A percentile compares a stretch with the other conserved stretches of the same genome.
These are phyloP conservation scores for Haberlea rhodopensis DNA, from an alignment of 257 asterid species.

Conservation along the genomic window DNA sequence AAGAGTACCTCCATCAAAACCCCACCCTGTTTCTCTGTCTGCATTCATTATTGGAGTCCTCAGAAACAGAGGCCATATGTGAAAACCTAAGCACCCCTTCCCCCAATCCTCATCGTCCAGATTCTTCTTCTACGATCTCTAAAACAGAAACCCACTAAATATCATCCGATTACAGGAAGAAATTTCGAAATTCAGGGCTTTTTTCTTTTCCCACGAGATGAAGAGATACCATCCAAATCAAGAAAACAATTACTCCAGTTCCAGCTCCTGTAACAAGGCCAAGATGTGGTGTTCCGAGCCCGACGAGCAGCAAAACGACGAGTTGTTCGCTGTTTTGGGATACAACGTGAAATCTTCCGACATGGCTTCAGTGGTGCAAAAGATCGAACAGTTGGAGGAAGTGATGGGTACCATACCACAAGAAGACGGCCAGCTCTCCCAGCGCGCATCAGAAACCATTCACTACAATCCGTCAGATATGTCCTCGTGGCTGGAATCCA, in stretches of 20 bases:
- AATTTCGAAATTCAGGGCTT: not conserved
- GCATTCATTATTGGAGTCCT: no score
- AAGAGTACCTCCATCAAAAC: no score
- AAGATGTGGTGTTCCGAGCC: conserved; percentile 45
- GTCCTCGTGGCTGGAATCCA: conserved; percentile 74
- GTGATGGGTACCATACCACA: conserved; percentile 38
- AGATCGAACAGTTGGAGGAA: conserved; percentile 63
- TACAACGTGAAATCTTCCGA: conserved; percentile 62
- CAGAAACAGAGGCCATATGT: conserved; percentile 34
- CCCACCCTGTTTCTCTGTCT: no score
- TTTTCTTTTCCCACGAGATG: conserved; percentile 20
- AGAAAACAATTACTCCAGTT: conserved; percentile 33
- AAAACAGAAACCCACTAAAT: not conserved
- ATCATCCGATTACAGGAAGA: not conserved
- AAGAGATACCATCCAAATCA: conserved; percentile 26
- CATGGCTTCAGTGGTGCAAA: conserved; percentile 70
- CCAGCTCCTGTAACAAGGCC: conserved; percentile 30
- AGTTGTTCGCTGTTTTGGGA: conserved; percentile 64
- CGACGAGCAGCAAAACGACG: conserved; percentile 34
- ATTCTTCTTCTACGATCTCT: conserved; percentile 18
- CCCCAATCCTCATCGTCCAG: conserved; percentile 35
- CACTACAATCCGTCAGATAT: conserved; percentile 89
- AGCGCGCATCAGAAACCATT: conserved; percentile 55
- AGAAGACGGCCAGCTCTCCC: conserved; percentile 41
- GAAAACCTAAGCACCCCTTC: conserved; percentile 39